Evolutionary conservation across 305 asterid species (phyloP), one percentile per base, ranked within the genome.

Genomic region (Fraxinus nigra): DNA sequence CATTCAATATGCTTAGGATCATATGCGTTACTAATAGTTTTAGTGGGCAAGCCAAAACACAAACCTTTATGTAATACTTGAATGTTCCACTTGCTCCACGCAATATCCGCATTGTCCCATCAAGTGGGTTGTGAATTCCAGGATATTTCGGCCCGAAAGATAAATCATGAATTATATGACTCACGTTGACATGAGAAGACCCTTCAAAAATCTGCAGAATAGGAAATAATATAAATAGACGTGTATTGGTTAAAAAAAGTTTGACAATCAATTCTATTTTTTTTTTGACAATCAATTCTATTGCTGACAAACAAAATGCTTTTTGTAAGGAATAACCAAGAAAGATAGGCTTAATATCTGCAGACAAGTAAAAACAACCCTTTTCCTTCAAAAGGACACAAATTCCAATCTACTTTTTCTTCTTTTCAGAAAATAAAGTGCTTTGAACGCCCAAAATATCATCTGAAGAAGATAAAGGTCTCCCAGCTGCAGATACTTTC

Each of bases 141-240:
- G 99, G 99, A 88, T 96, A 96, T 87, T 91, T 89, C 77, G 98
- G 98, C 81, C 99, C 99, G 88, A 96, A 94, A 30, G 98, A 94
- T 81, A 96, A 87, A 88, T 94, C 96, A 59, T 96, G 98, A 90
- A 96, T 93, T 82, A 92, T 74, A 86, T 94, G 99, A 85, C 99
- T 96, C 88, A 96, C 97, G 84, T 96, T 94, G 85, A 96, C 99
- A 92, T 87, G 98, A 85, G 90, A 90, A 76, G 98, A 79, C 77
- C 92, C 93, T 80, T 87, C 97, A 86, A 96, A 96, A 80, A 94
- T 96, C 99, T 96, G 97, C 81, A 87, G 85, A 83, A 81, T 72
- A 46, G 76, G n/a, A 82, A 69, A 65, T 67, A 69, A 67, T 54
- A 9, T 24, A 59, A 84, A 75, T 48, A 80, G 48, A 72, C 3